These are phyloP conservation scores for Colletotrichum siamense DNA, from an alignment of 2,329 filamentous ascomycete genomes.

Conservation along the genomic window DNA sequence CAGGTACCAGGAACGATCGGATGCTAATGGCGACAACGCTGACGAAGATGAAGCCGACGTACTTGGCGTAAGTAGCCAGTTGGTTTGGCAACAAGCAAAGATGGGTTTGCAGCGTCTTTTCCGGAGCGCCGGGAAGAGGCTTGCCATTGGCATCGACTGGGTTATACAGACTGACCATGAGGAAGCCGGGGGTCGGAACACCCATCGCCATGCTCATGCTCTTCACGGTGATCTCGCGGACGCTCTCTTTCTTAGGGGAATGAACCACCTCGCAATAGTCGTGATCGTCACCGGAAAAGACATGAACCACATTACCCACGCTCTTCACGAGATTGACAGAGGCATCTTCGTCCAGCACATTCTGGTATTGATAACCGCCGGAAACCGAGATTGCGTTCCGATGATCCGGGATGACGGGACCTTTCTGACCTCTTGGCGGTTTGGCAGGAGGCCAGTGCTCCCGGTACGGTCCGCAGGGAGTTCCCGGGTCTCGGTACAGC, in stretches of 20 bases:
- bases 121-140: constrained; percentile 46
- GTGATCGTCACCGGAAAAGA: constrained; percentile 96
- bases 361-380: constrained; percentile 94
- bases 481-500: constrained; percentile 80
- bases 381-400: constrained; percentile 80
- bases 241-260: constrained; percentile 67
- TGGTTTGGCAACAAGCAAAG: constrained; percentile 92
- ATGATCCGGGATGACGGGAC: constrained; percentile 64
- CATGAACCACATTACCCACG: constrained; percentile 81
- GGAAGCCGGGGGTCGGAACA: constrained; percentile 83
- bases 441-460: constrained; percentile 81
- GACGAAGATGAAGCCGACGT: constrained; percentile 67
- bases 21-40: constrained; percentile 55
- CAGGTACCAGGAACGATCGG: constrained; percentile 62
- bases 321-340: constrained; percentile 78
- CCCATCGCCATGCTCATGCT: constrained; percentile 97
- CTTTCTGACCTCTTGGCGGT: constrained; percentile 62
- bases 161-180: constrained; percentile 91
- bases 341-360: constrained; percentile 80
- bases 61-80: constrained; percentile 81
- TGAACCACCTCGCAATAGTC: constrained; percentile 95
- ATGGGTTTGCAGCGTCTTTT: constrained; percentile 80
- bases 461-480: constrained; percentile 84
- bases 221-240: constrained; percentile 92
- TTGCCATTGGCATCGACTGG: constrained; percentile 71